Conservation (phyloP, 345 rosid species). For the Ceriops decandra region DNA sequence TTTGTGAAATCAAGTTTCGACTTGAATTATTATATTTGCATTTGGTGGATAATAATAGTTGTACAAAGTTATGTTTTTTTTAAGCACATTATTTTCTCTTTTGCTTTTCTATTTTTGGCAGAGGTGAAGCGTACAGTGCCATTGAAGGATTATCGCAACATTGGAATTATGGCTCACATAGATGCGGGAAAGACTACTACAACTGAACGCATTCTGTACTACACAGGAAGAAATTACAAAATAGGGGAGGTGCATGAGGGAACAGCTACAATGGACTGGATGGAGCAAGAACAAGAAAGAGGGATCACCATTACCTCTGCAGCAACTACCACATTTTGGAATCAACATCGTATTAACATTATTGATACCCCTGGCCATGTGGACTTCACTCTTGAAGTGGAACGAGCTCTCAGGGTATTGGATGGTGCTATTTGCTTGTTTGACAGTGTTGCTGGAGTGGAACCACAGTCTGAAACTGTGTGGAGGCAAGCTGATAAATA, state of each 20-base stretch:
- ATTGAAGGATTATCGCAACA: constrained; percentile 78
- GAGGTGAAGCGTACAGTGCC: constrained; percentile 68
- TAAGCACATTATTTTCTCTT: constrained; percentile 11
- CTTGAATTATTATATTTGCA: neutral
- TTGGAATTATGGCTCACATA: constrained; percentile 98
- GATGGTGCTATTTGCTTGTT: constrained; percentile 97
- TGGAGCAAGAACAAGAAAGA: constrained; percentile 99
- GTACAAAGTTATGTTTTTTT: neutral
- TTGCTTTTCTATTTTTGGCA: constrained; percentile 17
- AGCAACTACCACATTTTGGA: constrained; percentile 92
- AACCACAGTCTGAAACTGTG: constrained; percentile 98
- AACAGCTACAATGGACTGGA: constrained; percentile 99
- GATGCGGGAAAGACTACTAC: constrained; percentile 99
- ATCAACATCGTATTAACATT: constrained; percentile 86
- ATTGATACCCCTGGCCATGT: constrained; percentile 97
- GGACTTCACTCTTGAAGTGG: constrained; percentile 95
- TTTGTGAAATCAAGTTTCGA: neutral
- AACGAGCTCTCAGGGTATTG: constrained; percentile 89
- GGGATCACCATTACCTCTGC: constrained; percentile 98
- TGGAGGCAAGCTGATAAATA: constrained; percentile 99
- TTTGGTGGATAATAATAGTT: too few species aligned
- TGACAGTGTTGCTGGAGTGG: constrained; percentile 99
- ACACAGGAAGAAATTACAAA: constrained; percentile 94
- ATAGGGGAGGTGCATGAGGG: constrained; percentile 98
- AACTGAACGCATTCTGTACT: constrained; percentile 77